Base-by-base conservation (phyloP, 2,329 filamentous ascomycete species). In the Cladophialophora yegresii region DNA sequence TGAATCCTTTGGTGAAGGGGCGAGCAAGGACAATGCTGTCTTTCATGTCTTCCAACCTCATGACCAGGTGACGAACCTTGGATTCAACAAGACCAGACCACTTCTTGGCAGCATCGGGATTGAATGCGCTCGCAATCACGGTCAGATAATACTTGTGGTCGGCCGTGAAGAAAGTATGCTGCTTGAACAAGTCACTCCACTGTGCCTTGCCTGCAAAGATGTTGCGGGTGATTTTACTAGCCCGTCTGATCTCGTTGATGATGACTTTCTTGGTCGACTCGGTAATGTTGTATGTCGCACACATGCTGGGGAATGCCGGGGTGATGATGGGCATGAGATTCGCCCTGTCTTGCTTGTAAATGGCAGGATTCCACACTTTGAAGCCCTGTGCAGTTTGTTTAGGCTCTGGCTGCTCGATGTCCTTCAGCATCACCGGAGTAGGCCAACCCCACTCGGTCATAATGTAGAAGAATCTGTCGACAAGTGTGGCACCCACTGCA, bases 301-400 rank as follows among this genome's bases (percentile, higher is more conserved):
- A 98, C 93, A 97, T 98, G 56, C 92, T 96, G 2, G 95, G 95
- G 75, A 97, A 98, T 0, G 95, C 93, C 1, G 95, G 95, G 1
- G 95, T 99, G 73, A 99, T 98, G 77, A 99, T 91, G 30, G 95
- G 95, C 95, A 99, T 99, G 58, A 97, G 81, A 77, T 98, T 93
- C 70, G 87, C 90, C 50, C 86, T 85, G 76, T 98, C 95, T 61
- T 86, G 85, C 66, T 87, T 87, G 76, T 96, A 96, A 32, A 92
- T 81, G 84, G 91, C 71, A 45, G 95, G 95, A 73, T 99, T 98
- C 93, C 95, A 99, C 63, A 96, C 89, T 72, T 91, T 88, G 33
- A 68, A 66, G 7, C 47, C 58, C 23, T 64, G 59, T 33, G 55
- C 61, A 30, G 63, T 47, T 60, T 95, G 89, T 61, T 90, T 88